These are phyloP conservation scores for Cystobasidium sp. DNA, from an alignment of 1,284 basidiomycete genomes.

Conservation along the genomic window DNA sequence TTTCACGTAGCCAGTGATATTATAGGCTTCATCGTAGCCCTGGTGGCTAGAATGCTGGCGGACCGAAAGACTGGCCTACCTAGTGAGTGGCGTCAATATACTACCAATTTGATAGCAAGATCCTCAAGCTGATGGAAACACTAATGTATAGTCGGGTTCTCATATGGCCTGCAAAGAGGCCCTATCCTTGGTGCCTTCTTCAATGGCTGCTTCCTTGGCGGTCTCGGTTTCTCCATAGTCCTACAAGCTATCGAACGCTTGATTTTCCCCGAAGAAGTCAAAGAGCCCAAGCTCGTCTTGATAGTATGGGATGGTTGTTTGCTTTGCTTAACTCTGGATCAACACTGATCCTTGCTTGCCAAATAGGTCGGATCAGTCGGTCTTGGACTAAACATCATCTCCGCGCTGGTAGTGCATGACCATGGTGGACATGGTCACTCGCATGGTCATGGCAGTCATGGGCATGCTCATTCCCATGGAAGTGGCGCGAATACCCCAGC, in stretches of 20 bases:
- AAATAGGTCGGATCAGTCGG: conserved; percentile 31
- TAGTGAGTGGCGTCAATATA: background rate
- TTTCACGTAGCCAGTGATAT: conserved; percentile 46
- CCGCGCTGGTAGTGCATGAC: conserved; percentile 24
- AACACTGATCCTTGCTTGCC: background rate
- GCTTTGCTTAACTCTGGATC: background rate
- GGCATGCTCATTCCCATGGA: conserved; percentile 6
- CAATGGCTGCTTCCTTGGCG: conserved; percentile 46
- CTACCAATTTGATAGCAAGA: background rate
- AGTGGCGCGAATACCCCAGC: background rate
- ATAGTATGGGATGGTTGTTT: background rate
- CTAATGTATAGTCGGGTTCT: conserved; percentile 22
- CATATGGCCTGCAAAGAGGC: conserved; percentile 44
- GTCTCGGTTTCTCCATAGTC: conserved; percentile 41
- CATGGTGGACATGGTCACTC: conserved; percentile 32
- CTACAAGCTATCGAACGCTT: conserved; percentile 45
- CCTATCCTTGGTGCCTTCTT: conserved; percentile 44
- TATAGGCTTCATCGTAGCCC: conserved; percentile 45
- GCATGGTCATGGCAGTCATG: background rate
- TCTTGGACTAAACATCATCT: conserved; percentile 37
- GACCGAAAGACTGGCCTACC: conserved; percentile 26
- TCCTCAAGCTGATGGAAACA: background rate
- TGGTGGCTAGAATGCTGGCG: conserved; percentile 28
- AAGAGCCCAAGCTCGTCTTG: conserved; percentile 40
- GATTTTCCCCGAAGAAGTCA: conserved; percentile 37